phyloP scores from a whole-genome alignment of 2,329 filamentous ascomycete genomes.

The Claviceps africana region DNA sequence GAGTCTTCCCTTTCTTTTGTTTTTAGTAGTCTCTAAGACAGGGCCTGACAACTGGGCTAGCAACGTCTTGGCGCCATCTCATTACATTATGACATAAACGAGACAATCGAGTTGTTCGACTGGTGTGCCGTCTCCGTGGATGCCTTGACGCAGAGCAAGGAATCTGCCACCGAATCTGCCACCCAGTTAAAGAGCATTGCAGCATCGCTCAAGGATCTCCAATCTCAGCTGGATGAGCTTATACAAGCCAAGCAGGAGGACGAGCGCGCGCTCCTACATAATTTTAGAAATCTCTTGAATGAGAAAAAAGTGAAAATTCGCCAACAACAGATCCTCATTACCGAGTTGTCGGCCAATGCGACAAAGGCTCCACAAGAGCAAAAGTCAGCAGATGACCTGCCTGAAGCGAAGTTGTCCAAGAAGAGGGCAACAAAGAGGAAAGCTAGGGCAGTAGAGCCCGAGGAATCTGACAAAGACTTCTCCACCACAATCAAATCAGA shows the following conservation, averaged over 20 bases:
- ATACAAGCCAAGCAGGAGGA: constrained; percentile 50
- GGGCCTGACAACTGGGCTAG: constrained; percentile 22
- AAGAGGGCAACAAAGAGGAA: constrained; percentile 40
- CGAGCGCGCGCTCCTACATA: constrained; percentile 51
- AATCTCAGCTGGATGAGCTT: constrained; percentile 51
- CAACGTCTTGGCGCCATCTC: constrained; percentile 56
- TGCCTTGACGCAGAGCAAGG: constrained; percentile 29
- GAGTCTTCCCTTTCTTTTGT: neutral
- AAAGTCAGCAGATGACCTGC: constrained; percentile 11
- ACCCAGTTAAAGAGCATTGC: constrained; percentile 34
- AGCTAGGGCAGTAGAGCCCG: constrained; percentile 26
- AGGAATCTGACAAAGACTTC: constrained; percentile 30
- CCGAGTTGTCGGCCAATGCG: constrained; percentile 22
- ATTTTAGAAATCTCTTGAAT: constrained; percentile 58
- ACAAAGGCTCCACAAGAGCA: constrained; percentile 16
- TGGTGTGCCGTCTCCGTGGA: constrained; percentile 52
- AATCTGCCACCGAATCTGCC: constrained; percentile 28
- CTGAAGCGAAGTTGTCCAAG: constrained; percentile 13
- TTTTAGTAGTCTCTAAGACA: neutral
- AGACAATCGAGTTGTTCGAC: constrained; percentile 50
- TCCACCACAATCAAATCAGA: constrained; percentile 21
- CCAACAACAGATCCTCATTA: constrained; percentile 52
- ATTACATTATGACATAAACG: constrained; percentile 39
- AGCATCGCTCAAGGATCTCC: constrained; percentile 42
- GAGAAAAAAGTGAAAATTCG: constrained; percentile 71